These are phyloP conservation scores for Paralagenidium karlingii DNA, from an alignment of 352 stramenopile species.

Conservation along the genomic window DNA sequence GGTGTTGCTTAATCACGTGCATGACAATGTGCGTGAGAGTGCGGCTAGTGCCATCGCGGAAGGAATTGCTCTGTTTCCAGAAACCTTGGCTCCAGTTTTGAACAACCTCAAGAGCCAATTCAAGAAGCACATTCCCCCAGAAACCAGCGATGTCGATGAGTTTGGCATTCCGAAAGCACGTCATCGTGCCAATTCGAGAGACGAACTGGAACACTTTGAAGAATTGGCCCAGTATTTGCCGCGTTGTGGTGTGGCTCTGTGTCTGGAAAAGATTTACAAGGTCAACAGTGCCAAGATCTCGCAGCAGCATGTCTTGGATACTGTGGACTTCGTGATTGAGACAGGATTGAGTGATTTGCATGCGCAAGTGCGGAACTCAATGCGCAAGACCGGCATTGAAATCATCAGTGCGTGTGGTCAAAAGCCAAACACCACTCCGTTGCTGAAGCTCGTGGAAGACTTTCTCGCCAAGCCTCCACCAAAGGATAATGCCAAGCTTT, in stretches of 20 bases:
- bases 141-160: constrained; percentile 32
- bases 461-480: constrained; percentile 52
- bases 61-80: constrained; percentile 68
- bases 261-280: constrained; percentile 54
- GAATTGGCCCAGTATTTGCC: constrained; percentile 40
- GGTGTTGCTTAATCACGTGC: constrained; percentile 57
- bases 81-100: constrained; percentile 50
- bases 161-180: constrained; percentile 66
- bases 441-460: constrained; percentile 65
- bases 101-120: constrained; percentile 65
- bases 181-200: constrained; percentile 20
- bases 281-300: constrained; percentile 23
- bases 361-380: constrained; percentile 56
- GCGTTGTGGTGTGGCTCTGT: constrained; percentile 58
- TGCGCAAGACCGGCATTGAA: constrained; percentile 76
- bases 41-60: constrained; percentile 65
- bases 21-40: constrained; percentile 63
- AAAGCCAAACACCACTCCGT: constrained; percentile 37
- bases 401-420: constrained; percentile 59
- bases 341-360: constrained; percentile 62
- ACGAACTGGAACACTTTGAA: constrained; percentile 9
- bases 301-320: constrained; percentile 38
- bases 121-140: neutral
- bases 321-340: constrained; percentile 75
- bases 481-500: constrained; percentile 19